Conservation (phyloP, 139 green algal genomes). For the Asterochloris sp. region DNA sequence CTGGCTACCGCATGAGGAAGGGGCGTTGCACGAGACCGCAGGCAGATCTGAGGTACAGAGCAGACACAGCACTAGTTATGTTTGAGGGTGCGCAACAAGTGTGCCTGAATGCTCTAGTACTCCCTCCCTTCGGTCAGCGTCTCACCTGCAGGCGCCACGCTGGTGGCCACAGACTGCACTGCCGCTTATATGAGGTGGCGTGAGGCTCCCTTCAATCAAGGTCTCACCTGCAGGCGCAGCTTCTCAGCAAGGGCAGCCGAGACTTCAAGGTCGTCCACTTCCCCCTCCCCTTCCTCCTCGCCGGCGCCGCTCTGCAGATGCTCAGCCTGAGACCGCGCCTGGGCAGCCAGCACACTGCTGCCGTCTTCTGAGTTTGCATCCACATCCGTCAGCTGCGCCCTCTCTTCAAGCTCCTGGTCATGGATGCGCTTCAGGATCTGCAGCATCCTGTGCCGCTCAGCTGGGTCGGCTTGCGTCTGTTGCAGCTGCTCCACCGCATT, state of each 20-base stretch:
- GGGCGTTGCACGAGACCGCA: not conserved
- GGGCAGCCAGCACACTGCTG: not conserved
- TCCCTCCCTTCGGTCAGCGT: too few species aligned
- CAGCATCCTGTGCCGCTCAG: conserved; percentile 42
- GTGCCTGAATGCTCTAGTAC: not conserved
- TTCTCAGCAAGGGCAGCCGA: not conserved
- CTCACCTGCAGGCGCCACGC: too few species aligned
- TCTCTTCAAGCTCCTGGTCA: conserved; percentile 19
- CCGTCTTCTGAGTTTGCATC: not conserved
- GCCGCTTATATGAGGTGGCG: too few species aligned
- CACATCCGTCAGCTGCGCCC: not conserved
- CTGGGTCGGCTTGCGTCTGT: conserved; percentile 25
- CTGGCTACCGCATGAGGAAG: not conserved
- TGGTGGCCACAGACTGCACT: too few species aligned
- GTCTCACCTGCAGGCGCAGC: not conserved
- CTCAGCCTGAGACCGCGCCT: not conserved
- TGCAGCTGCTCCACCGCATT: conserved; percentile 46
- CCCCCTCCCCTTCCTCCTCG: not conserved
- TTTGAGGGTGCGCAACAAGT: not conserved
- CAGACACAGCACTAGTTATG: not conserved
- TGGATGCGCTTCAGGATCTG: conserved; percentile 52
- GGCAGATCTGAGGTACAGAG: not conserved
- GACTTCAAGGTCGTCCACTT: too few species aligned
- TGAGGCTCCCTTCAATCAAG: not conserved
- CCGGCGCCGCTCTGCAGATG: not conserved